Percentiles rank a stretch among this genome's conserved stretches.
These are phyloP conservation scores for Cyberlindnera samutprakarnensis DNA, from an alignment of 805 yeast species.

Conservation along the genomic window DNA sequence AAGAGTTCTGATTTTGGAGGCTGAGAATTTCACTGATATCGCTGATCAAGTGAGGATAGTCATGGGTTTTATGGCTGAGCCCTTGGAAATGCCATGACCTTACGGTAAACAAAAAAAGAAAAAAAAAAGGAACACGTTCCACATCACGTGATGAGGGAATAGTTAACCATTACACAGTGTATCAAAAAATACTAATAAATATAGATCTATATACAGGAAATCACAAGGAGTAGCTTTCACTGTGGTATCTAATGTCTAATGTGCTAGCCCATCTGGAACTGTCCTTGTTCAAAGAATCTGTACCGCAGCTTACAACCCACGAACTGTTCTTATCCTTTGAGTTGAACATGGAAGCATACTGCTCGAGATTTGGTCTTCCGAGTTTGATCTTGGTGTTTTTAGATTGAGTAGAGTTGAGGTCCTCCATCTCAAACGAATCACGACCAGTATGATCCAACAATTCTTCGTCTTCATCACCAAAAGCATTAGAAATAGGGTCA, in stretches of 20 bases:
- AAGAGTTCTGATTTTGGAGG: no score
- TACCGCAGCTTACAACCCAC: slow-evolving; percentile 59
- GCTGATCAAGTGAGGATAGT: no score
- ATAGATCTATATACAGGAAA: no score
- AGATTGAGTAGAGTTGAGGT: no score
- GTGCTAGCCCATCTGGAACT: slow-evolving; percentile 31
- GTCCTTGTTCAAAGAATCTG: slow-evolving; percentile 34
- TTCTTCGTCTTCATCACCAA: slow-evolving; percentile 14
- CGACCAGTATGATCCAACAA: slow-evolving; percentile 14
- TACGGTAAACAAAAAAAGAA: no score
- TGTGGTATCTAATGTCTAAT: slow-evolving; percentile 30
- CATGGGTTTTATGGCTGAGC: no score
- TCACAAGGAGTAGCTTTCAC: slow-evolving; percentile 33
- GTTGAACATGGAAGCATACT: slow-evolving; percentile 25
- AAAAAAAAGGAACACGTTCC: no score
- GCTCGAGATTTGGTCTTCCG: slow-evolving; percentile 34
- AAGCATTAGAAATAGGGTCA: slow-evolving; percentile 3
- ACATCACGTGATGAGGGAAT: no score
- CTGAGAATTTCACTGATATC: no score
- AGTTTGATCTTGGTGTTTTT: slow-evolving; percentile 9
- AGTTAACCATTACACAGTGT: no score
- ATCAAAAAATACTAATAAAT: no score
- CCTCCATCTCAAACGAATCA: slow-evolving; percentile 19
- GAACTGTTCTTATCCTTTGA: slow-evolving; percentile 25
- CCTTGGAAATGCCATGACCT: no score